phyloP scores from a whole-genome alignment of 106 monocot species.

The Allium sativum region DNA sequence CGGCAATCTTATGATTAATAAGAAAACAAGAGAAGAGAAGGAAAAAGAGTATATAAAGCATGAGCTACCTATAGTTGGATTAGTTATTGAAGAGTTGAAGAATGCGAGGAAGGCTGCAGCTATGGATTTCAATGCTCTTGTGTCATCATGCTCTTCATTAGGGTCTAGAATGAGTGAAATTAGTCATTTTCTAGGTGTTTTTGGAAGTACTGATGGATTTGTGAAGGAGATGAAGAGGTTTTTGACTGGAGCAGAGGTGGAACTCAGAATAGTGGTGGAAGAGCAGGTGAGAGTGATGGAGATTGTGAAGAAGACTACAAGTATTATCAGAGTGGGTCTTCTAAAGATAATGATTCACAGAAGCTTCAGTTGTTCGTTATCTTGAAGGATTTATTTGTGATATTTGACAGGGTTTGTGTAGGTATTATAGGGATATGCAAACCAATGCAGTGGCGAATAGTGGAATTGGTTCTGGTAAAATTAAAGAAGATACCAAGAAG shows the following conservation, averaged over 20 bases:
- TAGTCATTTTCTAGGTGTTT: constrained; percentile 15
- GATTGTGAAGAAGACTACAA: constrained; percentile 55
- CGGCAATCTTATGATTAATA: neutral
- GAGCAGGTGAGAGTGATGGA: constrained; percentile 40
- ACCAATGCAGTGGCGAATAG: constrained; percentile 15
- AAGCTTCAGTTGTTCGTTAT: constrained; percentile 49
- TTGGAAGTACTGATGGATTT: constrained; percentile 26
- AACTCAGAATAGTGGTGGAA: constrained; percentile 17
- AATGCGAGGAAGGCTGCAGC: constrained; percentile 52
- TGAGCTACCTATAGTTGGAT: constrained; percentile 47
- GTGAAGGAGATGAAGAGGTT: constrained; percentile 45
- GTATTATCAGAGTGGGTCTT: constrained; percentile 46
- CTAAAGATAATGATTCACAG: constrained; percentile 22
- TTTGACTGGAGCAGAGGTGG: constrained; percentile 23
- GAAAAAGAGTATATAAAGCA: constrained; percentile 59
- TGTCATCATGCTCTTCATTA: constrained; percentile 9
- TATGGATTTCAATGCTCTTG: constrained; percentile 34
- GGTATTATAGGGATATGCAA: constrained; percentile 43
- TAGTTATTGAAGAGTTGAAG: constrained; percentile 37
- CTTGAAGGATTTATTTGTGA: constrained; percentile 45
- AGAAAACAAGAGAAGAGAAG: constrained; percentile 27
- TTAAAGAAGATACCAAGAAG: constrained; percentile 11
- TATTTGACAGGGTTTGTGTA: constrained; percentile 52
- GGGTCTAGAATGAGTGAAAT: constrained; percentile 25
- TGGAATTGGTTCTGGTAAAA: neutral